Evolutionary conservation across 345 rosid genomes (phyloP).

Genomic region (Syzygium grande): DNA sequence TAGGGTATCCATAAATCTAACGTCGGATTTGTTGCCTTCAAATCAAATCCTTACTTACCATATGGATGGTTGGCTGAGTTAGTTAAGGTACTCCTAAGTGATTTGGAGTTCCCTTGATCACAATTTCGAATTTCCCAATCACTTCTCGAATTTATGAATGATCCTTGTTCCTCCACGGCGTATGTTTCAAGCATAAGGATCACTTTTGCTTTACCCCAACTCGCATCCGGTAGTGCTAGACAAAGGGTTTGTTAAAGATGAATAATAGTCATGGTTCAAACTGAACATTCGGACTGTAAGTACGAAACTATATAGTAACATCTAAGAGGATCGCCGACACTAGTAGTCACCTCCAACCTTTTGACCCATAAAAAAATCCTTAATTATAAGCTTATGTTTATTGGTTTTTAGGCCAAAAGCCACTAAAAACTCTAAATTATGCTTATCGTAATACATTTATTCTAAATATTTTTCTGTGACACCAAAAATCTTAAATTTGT

Average conservation of each 20-base stretch:
- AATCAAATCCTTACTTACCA: background rate
- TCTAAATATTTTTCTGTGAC: too few relatives aligned
- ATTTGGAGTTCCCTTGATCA: background rate
- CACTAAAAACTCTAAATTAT: too few relatives aligned
- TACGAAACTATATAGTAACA: background rate
- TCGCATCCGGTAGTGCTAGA: background rate
- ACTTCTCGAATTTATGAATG: background rate
- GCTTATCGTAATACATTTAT: too few relatives aligned
- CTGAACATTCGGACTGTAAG: background rate
- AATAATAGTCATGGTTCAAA: background rate
- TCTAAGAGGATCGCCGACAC: background rate
- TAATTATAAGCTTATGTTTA: background rate
- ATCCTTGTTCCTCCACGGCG: background rate
- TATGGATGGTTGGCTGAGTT: background rate
- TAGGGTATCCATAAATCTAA: background rate
- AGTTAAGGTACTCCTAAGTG: background rate
- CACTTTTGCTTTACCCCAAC: background rate
- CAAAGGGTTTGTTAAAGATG: background rate
- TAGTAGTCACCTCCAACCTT: accelerated
- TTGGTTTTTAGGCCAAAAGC: background rate
- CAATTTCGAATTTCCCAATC: background rate
- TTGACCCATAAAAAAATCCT: background rate
- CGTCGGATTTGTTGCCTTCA: background rate
- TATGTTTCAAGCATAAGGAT: background rate
- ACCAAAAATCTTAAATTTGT: too few relatives aligned